A percentile compares a stretch with the other conserved stretches of the same genome.
Conservation (phyloP, 768 basidiomycete genomes). For the Chalciporus sphaerocephalus region DNA sequence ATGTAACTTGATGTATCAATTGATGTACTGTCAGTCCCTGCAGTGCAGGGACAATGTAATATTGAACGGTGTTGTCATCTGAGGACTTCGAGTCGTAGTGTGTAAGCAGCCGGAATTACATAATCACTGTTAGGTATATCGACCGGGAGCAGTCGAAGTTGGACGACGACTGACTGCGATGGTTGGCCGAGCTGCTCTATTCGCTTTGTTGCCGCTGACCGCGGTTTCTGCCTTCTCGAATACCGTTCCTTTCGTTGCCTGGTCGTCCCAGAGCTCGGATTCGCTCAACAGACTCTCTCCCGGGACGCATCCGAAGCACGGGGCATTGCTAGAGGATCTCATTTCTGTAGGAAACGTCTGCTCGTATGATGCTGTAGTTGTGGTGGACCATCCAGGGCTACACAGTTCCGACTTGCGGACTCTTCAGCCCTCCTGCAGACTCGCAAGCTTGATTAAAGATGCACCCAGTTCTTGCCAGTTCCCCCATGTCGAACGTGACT, state of each 20-base stretch:
- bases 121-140: too few species aligned
- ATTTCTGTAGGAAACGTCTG: constrained; percentile 48
- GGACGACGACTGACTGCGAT: constrained; percentile 29
- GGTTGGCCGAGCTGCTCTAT: constrained; percentile 40
- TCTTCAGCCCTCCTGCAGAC: constrained; percentile 48
- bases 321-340: constrained; percentile 42
- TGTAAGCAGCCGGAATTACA: too few species aligned
- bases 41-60: too few species aligned
- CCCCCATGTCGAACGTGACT: constrained; percentile 47
- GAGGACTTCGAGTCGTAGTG: too few species aligned
- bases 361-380: constrained; percentile 57
- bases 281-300: constrained; percentile 42
- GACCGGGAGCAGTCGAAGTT: too few species aligned
- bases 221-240: constrained; percentile 52
- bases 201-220: constrained; percentile 41
- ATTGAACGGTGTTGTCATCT: too few species aligned
- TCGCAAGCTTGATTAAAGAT: constrained; percentile 44
- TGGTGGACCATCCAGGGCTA: constrained; percentile 72
- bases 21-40: too few species aligned
- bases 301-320: constrained; percentile 26
- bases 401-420: constrained; percentile 73
- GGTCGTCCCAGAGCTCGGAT: constrained; percentile 62
- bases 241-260: constrained; percentile 62
- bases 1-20: too few species aligned
- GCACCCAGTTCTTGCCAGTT: constrained; percentile 58